Percentiles rank a stretch among this genome's conserved stretches.
Evolutionary conservation across 1,139 yeast genomes (phyloP).

Genomic region (Saccharomyces pastorianus): DNA sequence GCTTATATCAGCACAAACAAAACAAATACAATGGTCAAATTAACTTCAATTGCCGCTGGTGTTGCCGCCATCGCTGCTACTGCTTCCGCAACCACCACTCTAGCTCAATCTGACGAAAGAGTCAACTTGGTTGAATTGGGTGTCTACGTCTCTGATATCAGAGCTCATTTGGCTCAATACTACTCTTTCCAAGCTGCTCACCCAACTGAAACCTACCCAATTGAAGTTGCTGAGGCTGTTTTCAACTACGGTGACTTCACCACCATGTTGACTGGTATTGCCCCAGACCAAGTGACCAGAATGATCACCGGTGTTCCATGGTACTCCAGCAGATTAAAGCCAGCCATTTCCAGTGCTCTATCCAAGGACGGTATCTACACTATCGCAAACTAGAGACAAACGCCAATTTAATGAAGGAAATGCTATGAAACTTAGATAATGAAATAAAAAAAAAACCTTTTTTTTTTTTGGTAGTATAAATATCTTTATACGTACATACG

Average conservation of each 20-base stretch:
- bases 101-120: neutral
- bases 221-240: neutral
- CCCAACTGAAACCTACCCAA: neutral
- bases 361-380: neutral
- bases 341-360: neutral
- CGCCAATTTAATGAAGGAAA: neutral
- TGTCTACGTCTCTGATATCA: neutral
- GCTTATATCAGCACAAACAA: neutral
- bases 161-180: neutral
- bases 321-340: neutral
- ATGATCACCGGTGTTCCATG: neutral
- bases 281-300: neutral
- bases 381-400: neutral
- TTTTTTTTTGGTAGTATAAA: neutral
- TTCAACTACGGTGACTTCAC: neutral
- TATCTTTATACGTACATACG: no score
- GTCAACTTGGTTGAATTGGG: neutral
- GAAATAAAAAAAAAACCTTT: neutral
- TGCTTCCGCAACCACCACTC: neutral
- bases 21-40: neutral
- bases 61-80: neutral
- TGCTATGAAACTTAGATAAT: neutral
- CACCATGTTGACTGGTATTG: neutral
- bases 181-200: neutral
- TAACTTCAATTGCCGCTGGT: neutral